Conservation (phyloP, 768 basidiomycete species). For the Leccinum variicolor region DNA sequence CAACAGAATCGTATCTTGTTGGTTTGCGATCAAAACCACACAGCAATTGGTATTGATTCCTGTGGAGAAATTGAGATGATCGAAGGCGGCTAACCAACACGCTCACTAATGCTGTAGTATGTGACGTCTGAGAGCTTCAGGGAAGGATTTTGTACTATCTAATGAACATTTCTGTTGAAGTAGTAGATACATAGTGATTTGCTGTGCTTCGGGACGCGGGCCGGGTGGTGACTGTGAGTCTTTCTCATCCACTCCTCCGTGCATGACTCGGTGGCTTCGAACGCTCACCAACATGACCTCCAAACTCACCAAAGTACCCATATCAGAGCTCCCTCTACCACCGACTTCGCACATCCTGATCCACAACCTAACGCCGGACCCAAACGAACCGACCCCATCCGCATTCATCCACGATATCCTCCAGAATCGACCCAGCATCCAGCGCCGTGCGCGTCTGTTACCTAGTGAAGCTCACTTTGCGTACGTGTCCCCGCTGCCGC, state of each 20-base stretch:
- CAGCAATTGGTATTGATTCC: not conserved
- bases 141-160: not conserved
- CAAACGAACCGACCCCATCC: conserved; percentile 47
- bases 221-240: not conserved
- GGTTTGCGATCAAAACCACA: not conserved
- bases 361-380: conserved; percentile 59
- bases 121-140: too few species aligned
- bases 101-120: not conserved
- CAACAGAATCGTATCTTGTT: not conserved
- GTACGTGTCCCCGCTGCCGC: conserved; percentile 78
- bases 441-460: conserved; percentile 66
- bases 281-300: conserved; percentile 17
- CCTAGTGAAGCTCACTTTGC: conserved; percentile 63
- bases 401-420: conserved; percentile 51
- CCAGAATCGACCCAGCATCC: conserved; percentile 53
- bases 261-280: conserved; percentile 1
- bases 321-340: conserved; percentile 48
- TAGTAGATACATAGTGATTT: not conserved
- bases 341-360: conserved; percentile 38
- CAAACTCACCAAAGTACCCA: conserved; percentile 29
- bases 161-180: not conserved
- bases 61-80: not conserved
- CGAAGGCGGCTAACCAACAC: not conserved
- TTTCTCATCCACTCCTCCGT: too few species aligned
- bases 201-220: not conserved